These are phyloP conservation scores for Notholithocarpus densiflorus DNA, from an alignment of 306 rosid genomes.

Conservation along the genomic window DNA sequence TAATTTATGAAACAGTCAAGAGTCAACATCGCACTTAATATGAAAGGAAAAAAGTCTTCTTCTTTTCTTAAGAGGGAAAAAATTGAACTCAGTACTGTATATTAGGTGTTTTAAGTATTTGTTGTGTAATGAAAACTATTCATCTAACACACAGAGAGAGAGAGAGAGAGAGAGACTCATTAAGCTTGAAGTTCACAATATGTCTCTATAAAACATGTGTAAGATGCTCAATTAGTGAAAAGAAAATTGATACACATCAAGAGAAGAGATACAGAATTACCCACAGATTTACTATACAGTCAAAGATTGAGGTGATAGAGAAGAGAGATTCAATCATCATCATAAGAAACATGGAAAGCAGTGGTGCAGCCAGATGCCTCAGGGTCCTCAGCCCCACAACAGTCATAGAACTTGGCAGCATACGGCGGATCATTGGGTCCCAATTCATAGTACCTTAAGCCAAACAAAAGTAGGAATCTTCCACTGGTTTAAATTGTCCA, in stretches of 20 bases:
- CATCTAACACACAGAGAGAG: too few species aligned
- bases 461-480: constrained; percentile 20
- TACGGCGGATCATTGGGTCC: constrained; percentile 77
- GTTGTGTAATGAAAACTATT: too few species aligned
- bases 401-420: constrained; percentile 88
- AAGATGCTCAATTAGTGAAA: neutral
- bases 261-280: neutral
- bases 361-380: constrained; percentile 80
- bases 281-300: neutral
- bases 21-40: too few species aligned
- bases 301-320: neutral
- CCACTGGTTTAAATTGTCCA: neutral
- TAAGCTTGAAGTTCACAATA: neutral
- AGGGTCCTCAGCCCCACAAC: constrained; percentile 93
- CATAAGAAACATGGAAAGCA: constrained; percentile 69
- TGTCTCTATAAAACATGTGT: neutral
- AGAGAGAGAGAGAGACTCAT: too few species aligned
- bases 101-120: too few species aligned
- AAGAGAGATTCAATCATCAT: constrained; percentile 43
- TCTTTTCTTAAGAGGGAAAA: too few species aligned
- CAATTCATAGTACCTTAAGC: constrained; percentile 72
- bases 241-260: neutral
- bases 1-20: too few species aligned
- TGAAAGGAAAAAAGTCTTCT: too few species aligned
- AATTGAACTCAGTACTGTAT: too few species aligned